These are phyloP conservation scores for Parachaetomium inaequale DNA, from an alignment of 495 filamentous ascomycete genomes.

Conservation along the genomic window DNA sequence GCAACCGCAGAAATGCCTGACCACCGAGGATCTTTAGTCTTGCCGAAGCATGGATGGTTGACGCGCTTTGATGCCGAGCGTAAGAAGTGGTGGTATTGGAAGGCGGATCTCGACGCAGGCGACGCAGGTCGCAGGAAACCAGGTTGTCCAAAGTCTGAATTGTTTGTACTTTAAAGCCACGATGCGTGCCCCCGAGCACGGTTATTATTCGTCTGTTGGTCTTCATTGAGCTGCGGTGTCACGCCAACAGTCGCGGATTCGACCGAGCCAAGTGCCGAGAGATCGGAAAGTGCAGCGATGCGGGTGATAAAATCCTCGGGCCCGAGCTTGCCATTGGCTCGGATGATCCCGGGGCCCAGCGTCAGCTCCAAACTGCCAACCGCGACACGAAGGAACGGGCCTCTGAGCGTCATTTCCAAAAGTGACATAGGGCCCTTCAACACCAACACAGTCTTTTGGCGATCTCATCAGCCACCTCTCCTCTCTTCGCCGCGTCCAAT, in stretches of 20 bases:
- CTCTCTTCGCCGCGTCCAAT: conserved; percentile 1
- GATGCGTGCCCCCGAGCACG: background rate
- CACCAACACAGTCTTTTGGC: conserved; percentile 21
- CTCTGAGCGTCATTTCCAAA: conserved; percentile 30
- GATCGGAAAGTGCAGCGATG: background rate
- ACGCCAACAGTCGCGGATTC: background rate
- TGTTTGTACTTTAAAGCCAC: background rate
- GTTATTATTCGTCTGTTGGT: background rate
- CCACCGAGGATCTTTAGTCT: too few relatives aligned
- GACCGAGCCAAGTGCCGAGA: conserved; percentile 6
- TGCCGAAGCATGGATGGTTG: too few relatives aligned
- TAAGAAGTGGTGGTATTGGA: too few relatives aligned
- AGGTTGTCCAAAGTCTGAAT: too few relatives aligned
- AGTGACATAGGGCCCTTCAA: conserved; percentile 1
- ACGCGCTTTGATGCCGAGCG: too few relatives aligned
- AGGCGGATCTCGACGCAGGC: too few relatives aligned
- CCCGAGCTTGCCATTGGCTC: conserved; percentile 18
- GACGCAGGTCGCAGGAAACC: too few relatives aligned
- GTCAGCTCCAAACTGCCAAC: conserved; percentile 10
- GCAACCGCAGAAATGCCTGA: too few relatives aligned
- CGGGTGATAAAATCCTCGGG: conserved; percentile 6
- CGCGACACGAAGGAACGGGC: conserved; percentile 7
- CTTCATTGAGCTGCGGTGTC: background rate
- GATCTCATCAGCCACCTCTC: conserved; percentile 1
- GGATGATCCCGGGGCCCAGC: conserved; percentile 16